Evolutionary conservation across 78 protist species (phyloP), one percentile per base, ranked within the genome.

Genomic region (Guillardia theta): DNA sequence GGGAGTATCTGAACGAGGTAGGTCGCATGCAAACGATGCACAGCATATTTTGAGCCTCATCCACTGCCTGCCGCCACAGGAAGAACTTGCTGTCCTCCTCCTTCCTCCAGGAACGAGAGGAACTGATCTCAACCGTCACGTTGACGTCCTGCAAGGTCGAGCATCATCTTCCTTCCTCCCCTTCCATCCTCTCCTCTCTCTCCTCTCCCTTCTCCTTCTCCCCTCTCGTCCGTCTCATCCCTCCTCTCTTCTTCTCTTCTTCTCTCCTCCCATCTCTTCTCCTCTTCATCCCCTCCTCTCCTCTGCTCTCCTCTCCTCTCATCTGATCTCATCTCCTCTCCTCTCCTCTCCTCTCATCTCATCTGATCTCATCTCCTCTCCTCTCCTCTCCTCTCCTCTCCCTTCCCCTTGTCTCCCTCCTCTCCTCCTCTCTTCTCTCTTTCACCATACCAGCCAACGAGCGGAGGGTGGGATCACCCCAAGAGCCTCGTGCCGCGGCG

Each of bases 381-480:
- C 58, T 15, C 58, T 50, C 58, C 15, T 15, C 53, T 93, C 21
- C 93, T 97, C 50, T 94, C 96, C 4, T 93, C 95, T 0, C 22
- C 24, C 12, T 21, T 96, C 45, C 97, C 97, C 24, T 10, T 50
- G 58, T 50, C 58, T 50, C 15, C 58, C 58, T 50, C 58, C 58
- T 19, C 10, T 15, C 58, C 15, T 15, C 58, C 58, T 50, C 15
- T 50, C 58, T 50, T 15, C 58, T 50, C 58, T 50, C 58, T n/a
- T n/a, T n/a, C n/a, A n/a, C n/a, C n/a, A n/a, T n/a, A n/a, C n/a
- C n/a, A n/a, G n/a, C n/a, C n/a, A n/a, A n/a, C n/a, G n/a, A n/a
- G n/a, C n/a, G n/a, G n/a, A n/a, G n/a, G n/a, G n/a, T n/a, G n/a
- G n/a, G n/a, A n/a, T n/a, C n/a, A n/a, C n/a, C n/a, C n/a, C n/a